Percentiles rank a stretch among this genome's conserved stretches.
Evolutionary conservation across 192 early-diverging fungal species (phyloP).

Genomic region (Backusella luteola): DNA sequence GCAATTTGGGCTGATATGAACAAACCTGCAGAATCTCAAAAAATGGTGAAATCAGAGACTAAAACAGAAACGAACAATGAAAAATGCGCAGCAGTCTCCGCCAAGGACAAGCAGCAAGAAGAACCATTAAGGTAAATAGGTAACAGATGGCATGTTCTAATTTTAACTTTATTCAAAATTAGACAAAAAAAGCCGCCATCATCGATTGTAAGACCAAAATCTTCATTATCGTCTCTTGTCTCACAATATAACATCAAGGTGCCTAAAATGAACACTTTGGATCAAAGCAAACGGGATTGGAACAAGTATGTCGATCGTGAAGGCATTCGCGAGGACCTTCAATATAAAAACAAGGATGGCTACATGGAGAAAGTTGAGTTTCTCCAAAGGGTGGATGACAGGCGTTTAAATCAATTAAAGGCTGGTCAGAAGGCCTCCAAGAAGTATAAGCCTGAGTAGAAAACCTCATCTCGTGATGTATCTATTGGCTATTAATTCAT

Average conservation of each 20-base stretch:
- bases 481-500: neutral
- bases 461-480: neutral
- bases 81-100: neutral
- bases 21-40: slow-evolving; percentile 1
- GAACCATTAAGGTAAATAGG: neutral
- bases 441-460: slow-evolving; percentile 14
- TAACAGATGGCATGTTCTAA: neutral
- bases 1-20: slow-evolving; percentile 61
- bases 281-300: slow-evolving; percentile 72
- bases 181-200: slow-evolving; percentile 9
- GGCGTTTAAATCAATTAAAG: slow-evolving; percentile 51
- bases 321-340: slow-evolving; percentile 61
- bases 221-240: slow-evolving; percentile 25
- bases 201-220: slow-evolving; percentile 32
- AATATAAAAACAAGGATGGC: slow-evolving; percentile 69
- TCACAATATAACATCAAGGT: slow-evolving; percentile 47
- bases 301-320: slow-evolving; percentile 58
- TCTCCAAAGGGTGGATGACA: slow-evolving; percentile 61
- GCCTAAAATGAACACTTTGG: slow-evolving; percentile 65
- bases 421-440: slow-evolving; percentile 28
- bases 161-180: neutral
- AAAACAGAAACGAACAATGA: slow-evolving; percentile 5
- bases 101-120: neutral
- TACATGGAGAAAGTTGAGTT: slow-evolving; percentile 73
- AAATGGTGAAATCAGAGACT: neutral